Conservation (phyloP, 2,329 filamentous ascomycete genomes). For the Calonectria henricotiae region DNA sequence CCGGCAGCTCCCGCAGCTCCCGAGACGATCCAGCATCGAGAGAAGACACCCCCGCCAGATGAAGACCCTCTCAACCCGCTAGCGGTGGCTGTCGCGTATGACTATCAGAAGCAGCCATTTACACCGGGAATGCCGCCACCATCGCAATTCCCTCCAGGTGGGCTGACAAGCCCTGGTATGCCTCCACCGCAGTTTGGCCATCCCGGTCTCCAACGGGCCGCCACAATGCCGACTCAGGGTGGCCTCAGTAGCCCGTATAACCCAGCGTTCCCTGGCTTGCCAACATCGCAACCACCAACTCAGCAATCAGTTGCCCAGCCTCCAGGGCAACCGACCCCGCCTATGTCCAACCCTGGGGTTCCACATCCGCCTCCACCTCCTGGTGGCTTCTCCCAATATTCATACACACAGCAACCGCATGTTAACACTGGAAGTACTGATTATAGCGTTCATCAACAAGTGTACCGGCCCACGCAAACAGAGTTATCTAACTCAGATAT, state of each 20-base stretch:
- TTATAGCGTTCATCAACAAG: slow-evolving; percentile 78
- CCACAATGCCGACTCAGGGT: slow-evolving; percentile 67
- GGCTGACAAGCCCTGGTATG: slow-evolving; percentile 61
- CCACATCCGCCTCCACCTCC: slow-evolving; percentile 66
- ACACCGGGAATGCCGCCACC: slow-evolving; percentile 68
- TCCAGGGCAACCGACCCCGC: slow-evolving; percentile 55
- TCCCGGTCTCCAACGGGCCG: slow-evolving; percentile 65
- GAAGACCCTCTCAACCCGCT: slow-evolving; percentile 75
- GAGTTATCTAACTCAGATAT: slow-evolving; percentile 64
- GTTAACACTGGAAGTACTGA: slow-evolving; percentile 56
- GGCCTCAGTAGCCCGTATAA: slow-evolving; percentile 64
- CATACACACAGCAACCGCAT: slow-evolving; percentile 57
- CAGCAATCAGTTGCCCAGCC: slow-evolving; percentile 48
- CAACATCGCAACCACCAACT: slow-evolving; percentile 58
- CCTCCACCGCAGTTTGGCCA: slow-evolving; percentile 66
- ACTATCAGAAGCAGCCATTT: slow-evolving; percentile 70
- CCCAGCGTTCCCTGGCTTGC: slow-evolving; percentile 64
- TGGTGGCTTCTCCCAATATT: slow-evolving; percentile 73
- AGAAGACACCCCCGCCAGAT: slow-evolving; percentile 85
- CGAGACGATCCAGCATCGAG: slow-evolving; percentile 79
- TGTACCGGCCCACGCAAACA: slow-evolving; percentile 78
- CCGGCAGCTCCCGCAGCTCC: slow-evolving; percentile 84
- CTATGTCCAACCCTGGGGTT: slow-evolving; percentile 58
- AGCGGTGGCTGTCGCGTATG: slow-evolving; percentile 71
- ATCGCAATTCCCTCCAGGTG: slow-evolving; percentile 62